These are phyloP conservation scores for Allantophomopsis lycopodina DNA, from an alignment of 2,329 filamentous ascomycete genomes.

Conservation along the genomic window DNA sequence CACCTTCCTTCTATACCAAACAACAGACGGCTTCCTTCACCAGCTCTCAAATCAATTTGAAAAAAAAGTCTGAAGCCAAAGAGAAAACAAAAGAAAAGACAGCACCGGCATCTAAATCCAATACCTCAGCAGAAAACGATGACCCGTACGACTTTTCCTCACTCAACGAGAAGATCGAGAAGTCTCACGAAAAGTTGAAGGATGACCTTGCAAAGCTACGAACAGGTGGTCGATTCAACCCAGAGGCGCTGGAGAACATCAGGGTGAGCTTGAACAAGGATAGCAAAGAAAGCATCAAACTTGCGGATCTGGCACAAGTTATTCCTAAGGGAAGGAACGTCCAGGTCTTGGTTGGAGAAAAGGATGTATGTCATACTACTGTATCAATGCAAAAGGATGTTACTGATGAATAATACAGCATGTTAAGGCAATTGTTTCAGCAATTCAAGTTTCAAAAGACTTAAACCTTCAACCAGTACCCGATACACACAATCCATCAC, in stretches of 20 bases:
- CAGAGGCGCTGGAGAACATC: constrained; percentile 43
- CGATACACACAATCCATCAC: constrained; percentile 31
- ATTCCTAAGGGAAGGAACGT: constrained; percentile 47
- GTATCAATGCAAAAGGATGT: background rate
- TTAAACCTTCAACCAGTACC: constrained; percentile 34
- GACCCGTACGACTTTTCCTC: constrained; percentile 48
- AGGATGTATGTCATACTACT: constrained; percentile 32
- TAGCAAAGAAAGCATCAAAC: constrained; percentile 31
- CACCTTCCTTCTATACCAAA: too few species aligned
- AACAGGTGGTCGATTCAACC: constrained; percentile 47
- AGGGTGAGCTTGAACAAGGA: constrained; percentile 42
- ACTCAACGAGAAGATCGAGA: constrained; percentile 39
- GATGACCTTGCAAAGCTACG: constrained; percentile 48
- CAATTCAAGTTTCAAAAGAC: constrained; percentile 32
- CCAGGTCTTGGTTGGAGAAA: constrained; percentile 49
- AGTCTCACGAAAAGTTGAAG: constrained; percentile 39
- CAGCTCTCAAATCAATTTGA: too few species aligned
- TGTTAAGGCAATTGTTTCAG: constrained; percentile 34
- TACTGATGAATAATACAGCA: constrained; percentile 22
- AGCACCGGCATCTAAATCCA: too few species aligned
- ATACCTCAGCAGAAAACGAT: constrained; percentile 5
- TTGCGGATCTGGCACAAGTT: constrained; percentile 54
- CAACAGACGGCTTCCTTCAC: too few species aligned
- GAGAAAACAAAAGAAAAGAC: too few species aligned
- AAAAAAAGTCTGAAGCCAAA: too few species aligned